Conservation (phyloP, 1,139 yeast genomes). For the Hyphopichia buzzinii region DNA sequence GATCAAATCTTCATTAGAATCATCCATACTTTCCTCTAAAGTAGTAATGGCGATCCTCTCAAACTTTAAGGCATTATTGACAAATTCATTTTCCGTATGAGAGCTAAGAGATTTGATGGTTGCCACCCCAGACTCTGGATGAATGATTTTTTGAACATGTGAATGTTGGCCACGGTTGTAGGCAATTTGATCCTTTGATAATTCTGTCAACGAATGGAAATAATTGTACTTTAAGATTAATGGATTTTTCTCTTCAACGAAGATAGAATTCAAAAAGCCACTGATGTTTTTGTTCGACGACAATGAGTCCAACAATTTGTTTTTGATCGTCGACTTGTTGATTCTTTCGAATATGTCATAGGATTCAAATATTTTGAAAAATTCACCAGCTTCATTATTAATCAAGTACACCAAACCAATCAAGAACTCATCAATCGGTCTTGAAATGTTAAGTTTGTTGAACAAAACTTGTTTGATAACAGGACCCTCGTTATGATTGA, state of each 20-base stretch:
- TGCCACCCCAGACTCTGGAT: slow-evolving; percentile 3
- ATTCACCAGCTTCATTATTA: slow-evolving; percentile 25
- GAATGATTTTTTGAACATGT: slow-evolving; percentile 7
- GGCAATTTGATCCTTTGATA: slow-evolving; percentile 21
- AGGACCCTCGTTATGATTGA: slow-evolving; percentile 27
- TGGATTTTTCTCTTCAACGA: slow-evolving; percentile 10
- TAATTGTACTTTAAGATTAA: slow-evolving; percentile 24
- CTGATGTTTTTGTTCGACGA: slow-evolving; percentile 15
- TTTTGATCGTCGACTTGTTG: slow-evolving; percentile 12
- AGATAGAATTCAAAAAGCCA: slow-evolving; percentile 21
- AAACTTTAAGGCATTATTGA: slow-evolving; percentile 27
- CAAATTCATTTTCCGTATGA: slow-evolving; percentile 16
- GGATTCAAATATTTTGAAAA: slow-evolving; percentile 21
- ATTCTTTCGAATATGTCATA: slow-evolving; percentile 15
- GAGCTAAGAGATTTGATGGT: slow-evolving; percentile 1
- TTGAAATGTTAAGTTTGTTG: slow-evolving; percentile 15
- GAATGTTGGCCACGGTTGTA: slow-evolving; percentile 7
- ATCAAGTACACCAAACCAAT: slow-evolving; percentile 35
- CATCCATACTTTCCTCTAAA: slow-evolving; percentile 13
- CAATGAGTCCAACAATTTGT: slow-evolving; percentile 18
- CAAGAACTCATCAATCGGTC: slow-evolving; percentile 26
- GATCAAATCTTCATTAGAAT: slow-evolving; percentile 4
- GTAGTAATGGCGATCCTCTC: slow-evolving; percentile 29
- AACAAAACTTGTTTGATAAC: slow-evolving; percentile 22
- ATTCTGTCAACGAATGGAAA: slow-evolving; percentile 33